phyloP scores from a whole-genome alignment of 2,329 filamentous ascomycete species.

The Aureobasidium uvarum region DNA sequence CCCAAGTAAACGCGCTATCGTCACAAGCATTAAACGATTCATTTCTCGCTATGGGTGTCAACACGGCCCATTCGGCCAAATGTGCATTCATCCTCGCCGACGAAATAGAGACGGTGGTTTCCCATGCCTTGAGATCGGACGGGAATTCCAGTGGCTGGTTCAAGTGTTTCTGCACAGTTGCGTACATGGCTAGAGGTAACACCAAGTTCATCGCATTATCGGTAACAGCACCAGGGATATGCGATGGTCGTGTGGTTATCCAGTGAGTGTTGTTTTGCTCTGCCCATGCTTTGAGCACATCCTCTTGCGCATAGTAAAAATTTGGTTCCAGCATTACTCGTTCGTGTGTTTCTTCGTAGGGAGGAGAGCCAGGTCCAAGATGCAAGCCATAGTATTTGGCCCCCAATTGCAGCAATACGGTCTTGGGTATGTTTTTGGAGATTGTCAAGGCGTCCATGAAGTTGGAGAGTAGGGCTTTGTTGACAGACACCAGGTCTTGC shows the following conservation, averaged over 20 bases:
- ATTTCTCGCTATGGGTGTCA: slow-evolving; percentile 42
- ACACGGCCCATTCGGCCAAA: slow-evolving; percentile 51
- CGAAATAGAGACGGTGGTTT: slow-evolving; percentile 44
- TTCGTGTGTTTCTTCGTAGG: slow-evolving; percentile 49
- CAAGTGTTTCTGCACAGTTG: slow-evolving; percentile 48
- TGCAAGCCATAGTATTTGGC: slow-evolving; percentile 55
- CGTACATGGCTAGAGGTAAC: slow-evolving; percentile 52
- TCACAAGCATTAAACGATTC: slow-evolving; percentile 54
- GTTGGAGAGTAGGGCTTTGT: slow-evolving; percentile 50
- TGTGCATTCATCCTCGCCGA: slow-evolving; percentile 51
- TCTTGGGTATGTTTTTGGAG: slow-evolving; percentile 46
- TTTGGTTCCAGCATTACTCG: slow-evolving; percentile 47
- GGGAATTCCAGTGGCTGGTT: slow-evolving; percentile 47
- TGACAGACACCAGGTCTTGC: slow-evolving; percentile 52
- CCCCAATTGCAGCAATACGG: slow-evolving; percentile 53
- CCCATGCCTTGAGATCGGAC: slow-evolving; percentile 47
- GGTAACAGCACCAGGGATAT: slow-evolving; percentile 51
- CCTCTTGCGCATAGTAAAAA: slow-evolving; percentile 58
- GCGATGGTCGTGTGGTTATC: slow-evolving; percentile 51
- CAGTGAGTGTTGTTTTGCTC: slow-evolving; percentile 41
- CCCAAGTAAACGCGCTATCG: slow-evolving; percentile 48
- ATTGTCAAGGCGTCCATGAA: slow-evolving; percentile 49
- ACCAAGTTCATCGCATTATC: slow-evolving; percentile 53
- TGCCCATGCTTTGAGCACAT: slow-evolving; percentile 49
- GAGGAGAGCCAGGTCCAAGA: slow-evolving; percentile 46